phyloP scores from a whole-genome alignment of 495 filamentous ascomycete genomes.

The Podospora conica region DNA sequence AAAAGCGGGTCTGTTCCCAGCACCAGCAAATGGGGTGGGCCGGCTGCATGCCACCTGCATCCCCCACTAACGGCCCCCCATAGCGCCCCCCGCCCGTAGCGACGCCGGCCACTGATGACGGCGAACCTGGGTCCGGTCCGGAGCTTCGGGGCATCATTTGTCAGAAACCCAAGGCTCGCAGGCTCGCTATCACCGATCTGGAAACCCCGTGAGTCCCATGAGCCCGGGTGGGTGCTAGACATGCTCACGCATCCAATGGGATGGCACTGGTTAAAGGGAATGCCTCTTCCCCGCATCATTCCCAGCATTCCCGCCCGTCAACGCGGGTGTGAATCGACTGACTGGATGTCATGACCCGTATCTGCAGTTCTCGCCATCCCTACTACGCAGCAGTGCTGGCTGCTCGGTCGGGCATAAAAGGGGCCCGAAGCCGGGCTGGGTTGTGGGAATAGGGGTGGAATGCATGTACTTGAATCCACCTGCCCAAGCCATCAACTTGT shows the following conservation, averaged over 20 bases:
- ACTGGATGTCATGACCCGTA: background rate
- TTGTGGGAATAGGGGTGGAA: background rate
- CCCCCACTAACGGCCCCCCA: background rate
- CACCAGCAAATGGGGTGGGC: background rate
- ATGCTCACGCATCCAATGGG: slow-evolving; percentile 7
- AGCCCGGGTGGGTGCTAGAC: background rate
- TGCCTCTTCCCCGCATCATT: slow-evolving; percentile 1
- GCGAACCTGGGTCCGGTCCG: background rate
- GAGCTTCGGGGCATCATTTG: background rate
- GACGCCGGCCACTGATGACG: slow-evolving; percentile 11
- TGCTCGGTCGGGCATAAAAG: background rate
- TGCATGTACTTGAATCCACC: too few relatives aligned
- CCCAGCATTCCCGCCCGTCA: background rate
- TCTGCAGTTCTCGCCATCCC: background rate
- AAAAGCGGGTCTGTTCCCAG: background rate
- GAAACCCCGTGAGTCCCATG: slow-evolving; percentile 9
- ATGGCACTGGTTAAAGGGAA: slow-evolving; percentile 3
- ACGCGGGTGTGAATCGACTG: background rate
- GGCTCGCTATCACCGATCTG: slow-evolving; percentile 14
- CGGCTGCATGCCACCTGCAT: background rate
- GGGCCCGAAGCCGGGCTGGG: background rate
- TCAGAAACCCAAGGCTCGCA: slow-evolving; percentile 3
- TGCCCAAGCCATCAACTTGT: background rate
- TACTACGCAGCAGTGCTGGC: background rate
- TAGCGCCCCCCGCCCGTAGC: too few relatives aligned